Base-by-base conservation (phyloP, 495 filamentous ascomycete species). In the Staphylotrichum tortipilum region DNA sequence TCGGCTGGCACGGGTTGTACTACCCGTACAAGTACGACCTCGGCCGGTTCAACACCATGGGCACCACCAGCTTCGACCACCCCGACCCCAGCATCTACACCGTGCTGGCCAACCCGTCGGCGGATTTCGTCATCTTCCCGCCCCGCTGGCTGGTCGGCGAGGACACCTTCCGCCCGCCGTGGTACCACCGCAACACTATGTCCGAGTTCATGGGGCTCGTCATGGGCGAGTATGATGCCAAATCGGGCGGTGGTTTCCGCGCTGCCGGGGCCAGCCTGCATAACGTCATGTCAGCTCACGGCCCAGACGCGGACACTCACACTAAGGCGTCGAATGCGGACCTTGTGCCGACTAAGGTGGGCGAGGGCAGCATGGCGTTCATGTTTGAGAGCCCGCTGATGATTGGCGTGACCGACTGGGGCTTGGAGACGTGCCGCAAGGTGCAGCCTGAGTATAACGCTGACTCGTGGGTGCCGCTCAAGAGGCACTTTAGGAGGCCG, bases 371-470 rank as follows among this genome's bases (percentile, higher is more conserved):
- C 53, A 80, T 79, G 55, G 79, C 79, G 24, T 80, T 82, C 53
- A 89, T 90, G 79, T 78, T 73, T 56, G 76, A 73, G 68, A 87
- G 83, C 60, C 78, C 76, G 52, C 64, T 88, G 34, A 94, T 94
- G 89, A 78, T 95, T 9, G 89, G 89, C 4, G 88, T 94, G 12
- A 94, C 89, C 14, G 86, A 91, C 55, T 95, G 89, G 89, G 89
- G 88, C 0, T 66, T 94, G 44, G 83, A 86, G 66, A 82, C 75
- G 38, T 94, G 89, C 56, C 72, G 77, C 58, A 94, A 91, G 73
- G 84, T 94, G 31, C 89, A 95, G 68, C 75, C 80, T 53, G 79
- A 77, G 47, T 94, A 95, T 58, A 28, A 28, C 26, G 26, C 26
- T 10, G 26, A 28, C 6, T 28, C 26, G 6, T 28, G 26, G 26